Evolutionary conservation across 768 basidiomycete genomes (phyloP).

Genomic region (Wakefieldia striispora): DNA sequence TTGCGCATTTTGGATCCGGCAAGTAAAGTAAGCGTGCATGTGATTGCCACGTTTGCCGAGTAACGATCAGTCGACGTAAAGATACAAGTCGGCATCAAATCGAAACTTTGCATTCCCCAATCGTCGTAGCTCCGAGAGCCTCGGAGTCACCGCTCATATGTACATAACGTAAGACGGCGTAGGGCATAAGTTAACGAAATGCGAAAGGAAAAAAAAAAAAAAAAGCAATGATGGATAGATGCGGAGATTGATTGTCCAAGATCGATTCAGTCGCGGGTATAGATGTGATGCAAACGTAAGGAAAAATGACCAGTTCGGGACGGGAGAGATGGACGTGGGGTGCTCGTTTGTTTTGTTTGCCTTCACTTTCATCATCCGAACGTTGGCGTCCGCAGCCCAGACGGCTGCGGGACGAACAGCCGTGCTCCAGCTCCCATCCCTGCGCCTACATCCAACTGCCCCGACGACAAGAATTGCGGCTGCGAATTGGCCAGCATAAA

Average conservation of each 20-base stretch:
- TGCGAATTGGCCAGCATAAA: constrained; percentile 29
- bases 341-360: too few relatives aligned
- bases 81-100: too few relatives aligned
- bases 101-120: too few relatives aligned
- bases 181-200: background rate
- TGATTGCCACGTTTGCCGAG: too few relatives aligned
- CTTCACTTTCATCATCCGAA: constrained; percentile 14
- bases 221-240: background rate
- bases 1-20: too few relatives aligned
- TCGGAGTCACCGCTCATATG: background rate
- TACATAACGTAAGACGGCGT: background rate
- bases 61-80: too few relatives aligned
- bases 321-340: too few relatives aligned
- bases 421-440: constrained; percentile 10
- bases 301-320: too few relatives aligned
- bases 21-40: too few relatives aligned
- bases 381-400: constrained; percentile 25
- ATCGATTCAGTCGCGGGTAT: too few relatives aligned
- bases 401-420: constrained; percentile 25
- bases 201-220: background rate
- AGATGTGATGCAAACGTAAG: too few relatives aligned
- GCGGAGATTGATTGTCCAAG: background rate
- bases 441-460: constrained; percentile 12
- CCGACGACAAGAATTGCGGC: constrained; percentile 23
- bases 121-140: too few relatives aligned